Evolutionary conservation across 306 rosid genomes (phyloP).

Genomic region (Rosa chinensis): DNA sequence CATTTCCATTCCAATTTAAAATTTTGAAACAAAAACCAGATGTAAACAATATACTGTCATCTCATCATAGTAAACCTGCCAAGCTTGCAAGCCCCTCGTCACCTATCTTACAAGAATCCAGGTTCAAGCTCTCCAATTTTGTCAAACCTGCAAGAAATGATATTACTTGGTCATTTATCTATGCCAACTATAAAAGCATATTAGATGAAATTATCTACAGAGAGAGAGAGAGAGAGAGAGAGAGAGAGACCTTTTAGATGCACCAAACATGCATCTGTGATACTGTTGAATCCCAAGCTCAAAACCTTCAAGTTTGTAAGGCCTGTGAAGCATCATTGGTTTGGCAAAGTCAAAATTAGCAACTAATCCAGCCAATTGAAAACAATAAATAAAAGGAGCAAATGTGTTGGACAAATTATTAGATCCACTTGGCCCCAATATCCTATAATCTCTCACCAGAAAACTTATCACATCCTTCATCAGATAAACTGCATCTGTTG

Average conservation of each 20-base stretch:
- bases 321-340: slow-evolving; percentile 38
- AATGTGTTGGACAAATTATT: background rate
- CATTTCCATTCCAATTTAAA: background rate
- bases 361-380: background rate
- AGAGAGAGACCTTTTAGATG: slow-evolving; percentile 53
- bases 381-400: background rate
- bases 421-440: slow-evolving; percentile 7
- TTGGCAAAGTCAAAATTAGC: slow-evolving; percentile 1
- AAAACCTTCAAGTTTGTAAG: slow-evolving; percentile 55
- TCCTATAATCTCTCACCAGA: slow-evolving; percentile 47
- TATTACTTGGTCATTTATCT: background rate
- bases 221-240: slow-evolving; percentile 5
- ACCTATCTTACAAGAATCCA: slow-evolving; percentile 66
- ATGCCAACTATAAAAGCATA: background rate
- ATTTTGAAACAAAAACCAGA: slow-evolving; percentile 4
- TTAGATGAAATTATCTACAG: background rate
- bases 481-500: slow-evolving; percentile 51
- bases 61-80: slow-evolving; percentile 42
- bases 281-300: slow-evolving; percentile 59
- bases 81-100: slow-evolving; percentile 60
- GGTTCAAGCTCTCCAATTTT: slow-evolving; percentile 60
- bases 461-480: slow-evolving; percentile 53
- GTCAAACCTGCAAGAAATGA: slow-evolving; percentile 49
- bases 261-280: slow-evolving; percentile 56
- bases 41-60: background rate